These are phyloP conservation scores for Knoxia roxburghii DNA, from an alignment of 257 asterid genomes.

Conservation along the genomic window DNA sequence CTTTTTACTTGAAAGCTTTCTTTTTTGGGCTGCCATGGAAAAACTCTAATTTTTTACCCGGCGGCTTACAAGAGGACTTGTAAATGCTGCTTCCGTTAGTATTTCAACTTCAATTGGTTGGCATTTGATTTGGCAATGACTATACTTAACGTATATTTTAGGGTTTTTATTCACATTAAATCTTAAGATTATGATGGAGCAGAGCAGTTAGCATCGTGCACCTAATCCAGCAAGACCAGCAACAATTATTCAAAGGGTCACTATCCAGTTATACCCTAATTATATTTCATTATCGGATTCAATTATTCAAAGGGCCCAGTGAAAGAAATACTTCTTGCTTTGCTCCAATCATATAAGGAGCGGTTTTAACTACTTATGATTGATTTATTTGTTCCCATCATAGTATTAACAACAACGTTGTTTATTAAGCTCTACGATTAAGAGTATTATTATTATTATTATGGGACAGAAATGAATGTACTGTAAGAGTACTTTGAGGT, in stretches of 20 bases:
- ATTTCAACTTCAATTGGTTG: conserved; percentile 29
- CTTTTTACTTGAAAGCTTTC: not conserved
- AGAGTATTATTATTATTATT: too few relatives aligned
- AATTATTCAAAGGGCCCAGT: too few relatives aligned
- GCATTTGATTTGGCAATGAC: not conserved
- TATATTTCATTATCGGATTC: too few relatives aligned
- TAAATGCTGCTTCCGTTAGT: conserved; percentile 16
- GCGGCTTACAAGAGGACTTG: too few relatives aligned
- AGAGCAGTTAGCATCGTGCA: conserved; percentile 10
- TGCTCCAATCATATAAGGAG: not conserved
- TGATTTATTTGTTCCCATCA: too few relatives aligned
- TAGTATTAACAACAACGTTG: too few relatives aligned
- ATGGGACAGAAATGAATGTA: too few relatives aligned
- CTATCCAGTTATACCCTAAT: too few relatives aligned
- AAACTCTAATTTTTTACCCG: too few relatives aligned
- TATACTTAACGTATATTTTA: not conserved
- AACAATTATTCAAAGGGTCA: not conserved
- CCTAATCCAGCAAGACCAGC: not conserved
- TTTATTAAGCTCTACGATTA: too few relatives aligned
- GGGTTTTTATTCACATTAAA: not conserved
- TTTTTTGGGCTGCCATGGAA: too few relatives aligned
- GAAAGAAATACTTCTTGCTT: not conserved
- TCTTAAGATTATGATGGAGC: not conserved
- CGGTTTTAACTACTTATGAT: not conserved
- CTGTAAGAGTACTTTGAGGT: too few relatives aligned